Evolutionary conservation across 2,329 filamentous ascomycete genomes (phyloP).

Genomic region (Paracamarosporium sp.): DNA sequence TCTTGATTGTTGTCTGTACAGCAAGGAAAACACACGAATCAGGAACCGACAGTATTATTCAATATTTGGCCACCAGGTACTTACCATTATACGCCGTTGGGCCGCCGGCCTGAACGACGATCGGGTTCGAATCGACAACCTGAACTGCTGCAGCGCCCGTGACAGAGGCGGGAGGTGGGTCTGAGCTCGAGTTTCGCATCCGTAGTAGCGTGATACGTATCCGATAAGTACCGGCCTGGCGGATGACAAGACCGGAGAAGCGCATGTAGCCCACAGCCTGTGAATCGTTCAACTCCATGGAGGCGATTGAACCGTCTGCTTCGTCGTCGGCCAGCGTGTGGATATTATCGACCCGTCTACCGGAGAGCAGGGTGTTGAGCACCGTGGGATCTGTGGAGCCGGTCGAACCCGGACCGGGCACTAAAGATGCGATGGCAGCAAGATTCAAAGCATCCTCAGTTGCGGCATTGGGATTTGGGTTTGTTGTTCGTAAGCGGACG

Average conservation of each 20-base stretch:
- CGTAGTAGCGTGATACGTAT: conserved; percentile 47
- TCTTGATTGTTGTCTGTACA: conserved; percentile 32
- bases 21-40: conserved; percentile 24
- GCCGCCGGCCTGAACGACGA: conserved; percentile 36
- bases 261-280: conserved; percentile 46
- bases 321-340: conserved; percentile 46
- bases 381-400: conserved; percentile 34
- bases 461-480: conserved; percentile 39
- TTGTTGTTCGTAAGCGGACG: conserved; percentile 41
- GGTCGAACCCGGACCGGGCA: conserved; percentile 36
- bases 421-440: conserved; percentile 39
- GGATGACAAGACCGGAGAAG: conserved; percentile 45
- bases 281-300: conserved; percentile 44
- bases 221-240: conserved; percentile 44
- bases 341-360: conserved; percentile 42
- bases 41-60: conserved; percentile 32
- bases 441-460: conserved; percentile 42
- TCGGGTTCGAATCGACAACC: conserved; percentile 42
- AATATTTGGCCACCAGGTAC: conserved; percentile 40
- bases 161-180: conserved; percentile 30
- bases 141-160: conserved; percentile 38
- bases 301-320: conserved; percentile 43
- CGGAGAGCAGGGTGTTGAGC: conserved; percentile 37
- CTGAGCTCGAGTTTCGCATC: conserved; percentile 34
- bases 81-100: conserved; percentile 38